Base-by-base conservation (phyloP, 768 basidiomycete genomes). In the Termitomyces sp. region DNA sequence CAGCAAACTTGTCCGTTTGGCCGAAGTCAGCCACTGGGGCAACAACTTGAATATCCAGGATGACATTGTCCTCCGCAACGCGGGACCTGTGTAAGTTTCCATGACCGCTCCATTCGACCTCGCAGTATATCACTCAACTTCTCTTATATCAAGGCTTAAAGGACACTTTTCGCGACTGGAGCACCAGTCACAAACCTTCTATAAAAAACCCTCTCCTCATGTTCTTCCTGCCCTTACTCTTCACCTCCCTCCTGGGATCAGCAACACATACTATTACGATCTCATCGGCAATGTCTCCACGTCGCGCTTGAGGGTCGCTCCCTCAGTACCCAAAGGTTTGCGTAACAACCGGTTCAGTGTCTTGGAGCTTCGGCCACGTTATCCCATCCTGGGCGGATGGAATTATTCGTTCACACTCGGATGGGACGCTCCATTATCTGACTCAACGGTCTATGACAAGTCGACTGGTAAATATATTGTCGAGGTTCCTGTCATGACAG, bases 1-100 rank as follows among this genome's bases (percentile, higher is more conserved):
- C 49, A 78, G 75, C 31, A 84, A 77, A 40, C 80, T 97, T 31
- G 79, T 82, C 56, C 85, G 97, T 46, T 64, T 79, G 0, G 93
- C 87, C 2, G 96, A 99, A 72, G 85, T 99, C 59, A 96, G 94
- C 60, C 96, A 98, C 66, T 98, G 96, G 97, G 95, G 96, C 32
- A 84, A 85, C 39, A 97, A 97, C 69, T 68, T 99, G 35, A 97
- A 98, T 65, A 88, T 95, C 29, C 84, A 98, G 68, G 94, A 99
- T 71, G 82, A 90, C 32, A 83, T 97, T 56, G 67, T 80, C 54
- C 73, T 99, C n/a, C 80, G 82, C 68, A 99, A 99, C 65, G 88
- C 86, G 55, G 97, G 96, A 4, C 94, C 97, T 12, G 71, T 73
- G 96, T 98, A 65, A 72, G 92, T 81, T 20, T 20, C 7, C 27